Base-by-base conservation (phyloP, 805 yeast species). In the Candida xiaguanensis region DNA sequence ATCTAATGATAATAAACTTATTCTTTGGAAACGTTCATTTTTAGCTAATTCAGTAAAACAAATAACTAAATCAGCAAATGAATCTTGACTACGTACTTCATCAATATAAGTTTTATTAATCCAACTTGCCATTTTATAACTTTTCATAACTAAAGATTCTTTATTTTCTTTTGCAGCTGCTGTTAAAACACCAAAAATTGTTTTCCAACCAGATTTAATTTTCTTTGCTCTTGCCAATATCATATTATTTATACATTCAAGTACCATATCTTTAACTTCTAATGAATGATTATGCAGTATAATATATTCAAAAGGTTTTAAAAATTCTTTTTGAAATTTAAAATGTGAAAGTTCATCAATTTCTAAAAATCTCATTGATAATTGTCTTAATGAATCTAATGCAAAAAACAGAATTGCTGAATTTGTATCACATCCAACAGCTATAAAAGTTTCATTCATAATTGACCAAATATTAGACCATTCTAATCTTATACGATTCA, bases 381-480 rank as follows among this genome's bases (percentile, higher is more conserved):
- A 70, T 62, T 93, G 99, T 52, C 98, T 78, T 49, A 93, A 73
- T 0, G 98, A 90, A 57, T 93, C 98, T 40, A 95, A 68, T 0
- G 99, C 98, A 64, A 93, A 90, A 51, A 85, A 80, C 2, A 85
- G 89, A 45, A 93, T 84, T 1, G 80, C 79, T 22, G 74, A 65
- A 53, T 90, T 91, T 28, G 78, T 63, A 55, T 86, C 85, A 42
- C 95, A 81, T 2, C 95, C 95, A 47, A 89, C 90, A 34, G 72
- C 76, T 48, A 87, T 86, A 65, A 93, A 93, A 31, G 86, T 85
- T 42, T 77, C 85, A 12, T 95, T 96, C 85, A 93, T 85, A 8
- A 86, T 84, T 12, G 85, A 77, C 99, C 99, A 93, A 43, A 93
- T 71, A 39, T 87, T 91, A 5, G 95, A 79, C 97, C 99, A 93